Percentiles rank a stretch among this genome's conserved stretches.
These are phyloP conservation scores for Phyllosticta ampelicida DNA, from an alignment of 2,329 filamentous ascomycete genomes.

Conservation along the genomic window DNA sequence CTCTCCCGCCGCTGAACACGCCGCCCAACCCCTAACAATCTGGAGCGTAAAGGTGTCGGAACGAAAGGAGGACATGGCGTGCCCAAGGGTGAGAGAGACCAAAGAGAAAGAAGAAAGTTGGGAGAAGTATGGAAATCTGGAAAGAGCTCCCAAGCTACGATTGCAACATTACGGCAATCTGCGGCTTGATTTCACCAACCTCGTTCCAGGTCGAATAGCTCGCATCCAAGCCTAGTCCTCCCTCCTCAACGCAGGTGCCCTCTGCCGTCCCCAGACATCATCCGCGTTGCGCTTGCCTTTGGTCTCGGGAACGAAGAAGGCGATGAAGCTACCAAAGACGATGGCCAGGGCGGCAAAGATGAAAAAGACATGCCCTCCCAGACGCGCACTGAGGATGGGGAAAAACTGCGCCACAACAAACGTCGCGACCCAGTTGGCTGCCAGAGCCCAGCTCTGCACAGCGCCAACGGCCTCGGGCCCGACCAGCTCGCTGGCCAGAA, in stretches of 20 bases:
- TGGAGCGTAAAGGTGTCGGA: too few relatives aligned
- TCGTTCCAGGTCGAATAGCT: too few relatives aligned
- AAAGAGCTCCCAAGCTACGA: too few relatives aligned
- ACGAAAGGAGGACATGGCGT: too few relatives aligned
- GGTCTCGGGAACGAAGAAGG: constrained; percentile 71
- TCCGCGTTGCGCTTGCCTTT: constrained; percentile 73
- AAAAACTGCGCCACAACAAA: constrained; percentile 94
- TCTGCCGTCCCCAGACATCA: constrained; percentile 72
- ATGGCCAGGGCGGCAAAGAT: constrained; percentile 71
- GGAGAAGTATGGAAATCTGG: too few relatives aligned
- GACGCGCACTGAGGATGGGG: constrained; percentile 66
- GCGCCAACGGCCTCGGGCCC: constrained; percentile 83
- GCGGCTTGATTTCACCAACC: too few relatives aligned
- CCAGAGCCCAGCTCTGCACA: constrained; percentile 78
- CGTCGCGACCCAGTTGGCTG: constrained; percentile 79
- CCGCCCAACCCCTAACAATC: too few relatives aligned
- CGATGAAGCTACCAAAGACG: constrained; percentile 61
- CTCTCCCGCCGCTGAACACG: too few relatives aligned
- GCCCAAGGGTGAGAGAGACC: too few relatives aligned
- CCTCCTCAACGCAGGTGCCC: constrained; percentile 34
- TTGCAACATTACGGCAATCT: too few relatives aligned
- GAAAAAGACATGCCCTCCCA: constrained; percentile 84
- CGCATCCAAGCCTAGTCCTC: constrained; percentile 17
- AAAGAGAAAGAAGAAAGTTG: too few relatives aligned
- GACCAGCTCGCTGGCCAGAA: constrained; percentile 83